phyloP scores from a whole-genome alignment of 2,329 filamentous ascomycete genomes.

The Pochonia chlamydosporia region DNA sequence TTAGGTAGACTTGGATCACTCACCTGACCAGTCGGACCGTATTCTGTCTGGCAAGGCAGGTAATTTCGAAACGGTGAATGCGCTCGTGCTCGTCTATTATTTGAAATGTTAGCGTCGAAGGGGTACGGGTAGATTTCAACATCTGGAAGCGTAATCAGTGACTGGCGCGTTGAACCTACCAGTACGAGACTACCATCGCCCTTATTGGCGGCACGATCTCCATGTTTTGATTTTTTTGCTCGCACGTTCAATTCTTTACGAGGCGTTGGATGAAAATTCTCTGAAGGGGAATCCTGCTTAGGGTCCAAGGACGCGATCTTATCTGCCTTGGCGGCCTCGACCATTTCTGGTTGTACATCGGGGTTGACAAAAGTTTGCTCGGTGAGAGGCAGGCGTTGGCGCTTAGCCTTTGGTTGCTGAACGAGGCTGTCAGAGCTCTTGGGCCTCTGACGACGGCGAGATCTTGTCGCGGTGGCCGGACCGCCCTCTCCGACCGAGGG shows the following conservation, averaged over 20 bases:
- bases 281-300: constrained; percentile 39
- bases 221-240: constrained; percentile 56
- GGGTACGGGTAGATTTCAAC: neutral
- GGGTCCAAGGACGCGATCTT: constrained; percentile 37
- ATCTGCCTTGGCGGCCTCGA: constrained; percentile 46
- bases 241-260: constrained; percentile 53
- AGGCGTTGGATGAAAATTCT: constrained; percentile 31
- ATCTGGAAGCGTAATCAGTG: neutral
- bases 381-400: constrained; percentile 51
- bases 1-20: constrained; percentile 25
- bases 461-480: constrained; percentile 51
- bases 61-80: constrained; percentile 80
- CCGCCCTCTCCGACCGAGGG: constrained; percentile 45
- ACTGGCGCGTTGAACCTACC: constrained; percentile 37
- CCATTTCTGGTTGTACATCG: constrained; percentile 45
- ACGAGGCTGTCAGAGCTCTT: constrained; percentile 47
- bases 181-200: constrained; percentile 62
- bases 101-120: neutral
- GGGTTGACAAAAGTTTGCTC: constrained; percentile 52
- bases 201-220: constrained; percentile 55
- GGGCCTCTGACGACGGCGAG: constrained; percentile 56
- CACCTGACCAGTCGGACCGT: constrained; percentile 60
- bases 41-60: constrained; percentile 76
- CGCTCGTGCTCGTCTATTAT: constrained; percentile 69
- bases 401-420: constrained; percentile 58